Base-by-base conservation (phyloP, 192 early-diverging fungal species). In the Backusella mclennaniae region DNA sequence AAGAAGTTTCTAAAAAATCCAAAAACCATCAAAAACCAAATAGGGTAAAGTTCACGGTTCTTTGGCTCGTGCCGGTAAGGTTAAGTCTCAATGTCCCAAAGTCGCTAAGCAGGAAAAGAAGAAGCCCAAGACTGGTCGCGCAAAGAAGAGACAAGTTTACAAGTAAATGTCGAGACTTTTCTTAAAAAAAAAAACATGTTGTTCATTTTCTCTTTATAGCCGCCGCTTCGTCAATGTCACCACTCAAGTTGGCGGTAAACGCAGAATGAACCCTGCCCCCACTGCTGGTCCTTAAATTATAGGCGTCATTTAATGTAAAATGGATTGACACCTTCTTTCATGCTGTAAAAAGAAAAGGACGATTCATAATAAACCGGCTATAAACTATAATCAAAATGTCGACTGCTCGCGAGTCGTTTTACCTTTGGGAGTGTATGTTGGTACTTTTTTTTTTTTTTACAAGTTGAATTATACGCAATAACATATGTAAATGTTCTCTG, bases 41-140 rank as follows among this genome's bases (percentile, higher is more conserved):
- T 87, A 97, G 97, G 97, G 96, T 93, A 99, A 99, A 94, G 97
- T 99, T 85, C 97, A 99, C 93, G 97, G 97, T 90, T 97, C 96
- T 82, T 93, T 99, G 85, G 95, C 98, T 90, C 97, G 98, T 98
- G 98, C 98, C 90, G 98, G 98, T 93, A 99, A 99, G 90, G 98
- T 99, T 87, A 99, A 99, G 96, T 93, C 93, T 79, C 97, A 98
- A 89, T 95, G 93, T 81, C 96, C 98, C 82, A 98, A 97, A 91
- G 98, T 98, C 78, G 96, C 96, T 82, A 92, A 94, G 91, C 92
- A 96, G 84, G 96, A 97, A 85, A 96, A 98, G 93, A 90, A 95
- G 88, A 99, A 99, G 93, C 90, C 95, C 89, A 84, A 85, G 83
- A 85, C 86, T 78, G 92, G 97, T 86, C 96, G 98, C 83, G 95